Base-by-base conservation (phyloP, 2,329 filamentous ascomycete genomes). In the Aureobasidium sp. region DNA sequence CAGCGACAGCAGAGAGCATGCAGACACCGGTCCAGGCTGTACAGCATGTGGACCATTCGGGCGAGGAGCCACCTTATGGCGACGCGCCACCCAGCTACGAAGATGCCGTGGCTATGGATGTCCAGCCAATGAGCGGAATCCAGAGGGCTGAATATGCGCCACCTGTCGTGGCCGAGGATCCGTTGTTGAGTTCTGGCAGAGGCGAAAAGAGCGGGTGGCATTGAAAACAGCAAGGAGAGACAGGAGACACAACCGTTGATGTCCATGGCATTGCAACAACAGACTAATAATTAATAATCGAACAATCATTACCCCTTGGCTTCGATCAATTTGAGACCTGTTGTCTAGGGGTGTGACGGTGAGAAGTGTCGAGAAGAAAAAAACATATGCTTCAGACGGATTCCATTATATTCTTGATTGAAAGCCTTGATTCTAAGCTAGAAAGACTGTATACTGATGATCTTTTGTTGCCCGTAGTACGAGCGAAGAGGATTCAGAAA, bases 21-120 rank as follows among this genome's bases (percentile, higher is more conserved):
- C 27, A 34, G 42, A 5, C 25, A 15, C 22, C 52, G 36, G 17
- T 45, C 5, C 53, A 57, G 31, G n/a, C 25, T n/a, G 49, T 55
- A 14, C 53, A 57, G 22, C 29, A 48, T 8, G 49, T 55, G 31
- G 41, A 48, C 11, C 36, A 42, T 31, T 61, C 63, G 3, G 42
- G 53, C 36, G 52, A 62, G 20, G 59, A 62, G 25, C 42, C 52
- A 45, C 47, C 47, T 2, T 79, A 83, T 66, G 87, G 90, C 36
- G 91, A 94, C 62, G 90, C 91, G n/a, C 92, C 93, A 20, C 92
- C 92, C 8, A 96, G 90, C 70, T 97, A 97, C 71, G 91, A 96
- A 75, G 92, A 97, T 74, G 91, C 91, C 14, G 87, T 97, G 76
- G 91, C 91, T 7, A 87, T 90, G 66, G 84, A 87, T 63, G 76